Evolutionary conservation across 345 rosid genomes (phyloP).

Genomic region (Gossypioides kirkii): DNA sequence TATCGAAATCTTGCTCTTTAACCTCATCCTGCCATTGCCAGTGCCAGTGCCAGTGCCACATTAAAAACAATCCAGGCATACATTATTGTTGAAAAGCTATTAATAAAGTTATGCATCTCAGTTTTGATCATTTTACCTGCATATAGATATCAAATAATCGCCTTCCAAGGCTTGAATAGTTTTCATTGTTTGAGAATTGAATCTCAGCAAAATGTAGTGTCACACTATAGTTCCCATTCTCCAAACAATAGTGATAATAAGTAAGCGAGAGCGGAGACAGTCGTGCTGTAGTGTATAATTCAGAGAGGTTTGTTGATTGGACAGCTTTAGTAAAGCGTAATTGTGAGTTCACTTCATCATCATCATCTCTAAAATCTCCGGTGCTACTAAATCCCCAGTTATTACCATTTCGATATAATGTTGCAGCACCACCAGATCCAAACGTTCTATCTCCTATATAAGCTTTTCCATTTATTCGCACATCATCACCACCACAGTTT

Average conservation of each 20-base stretch:
- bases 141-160: slow-evolving; percentile 39
- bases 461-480: slow-evolving; percentile 18
- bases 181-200: slow-evolving; percentile 25
- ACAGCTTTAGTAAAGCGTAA: slow-evolving; percentile 9
- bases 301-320: slow-evolving; percentile 21
- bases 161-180: slow-evolving; percentile 31
- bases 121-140: slow-evolving; percentile 25
- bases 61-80: slow-evolving; percentile 7
- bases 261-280: slow-evolving; percentile 39
- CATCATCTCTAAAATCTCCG: slow-evolving; percentile 39
- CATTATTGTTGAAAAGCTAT: not conserved
- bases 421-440: slow-evolving; percentile 24
- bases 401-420: slow-evolving; percentile 5
- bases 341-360: slow-evolving; percentile 9
- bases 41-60: not conserved
- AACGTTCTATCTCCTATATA: slow-evolving; percentile 27
- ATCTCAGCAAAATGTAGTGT: slow-evolving; percentile 39
- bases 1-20: slow-evolving; percentile 28
- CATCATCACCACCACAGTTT: slow-evolving; percentile 40
- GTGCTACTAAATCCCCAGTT: slow-evolving; percentile 45
- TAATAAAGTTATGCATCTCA: not conserved
- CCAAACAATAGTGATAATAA: slow-evolving; percentile 33
- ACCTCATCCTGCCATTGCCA: slow-evolving; percentile 19
- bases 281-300: slow-evolving; percentile 28
- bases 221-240: slow-evolving; percentile 35